These are phyloP conservation scores for Pythium monospermum DNA, from an alignment of 352 stramenopile species.

Conservation along the genomic window DNA sequence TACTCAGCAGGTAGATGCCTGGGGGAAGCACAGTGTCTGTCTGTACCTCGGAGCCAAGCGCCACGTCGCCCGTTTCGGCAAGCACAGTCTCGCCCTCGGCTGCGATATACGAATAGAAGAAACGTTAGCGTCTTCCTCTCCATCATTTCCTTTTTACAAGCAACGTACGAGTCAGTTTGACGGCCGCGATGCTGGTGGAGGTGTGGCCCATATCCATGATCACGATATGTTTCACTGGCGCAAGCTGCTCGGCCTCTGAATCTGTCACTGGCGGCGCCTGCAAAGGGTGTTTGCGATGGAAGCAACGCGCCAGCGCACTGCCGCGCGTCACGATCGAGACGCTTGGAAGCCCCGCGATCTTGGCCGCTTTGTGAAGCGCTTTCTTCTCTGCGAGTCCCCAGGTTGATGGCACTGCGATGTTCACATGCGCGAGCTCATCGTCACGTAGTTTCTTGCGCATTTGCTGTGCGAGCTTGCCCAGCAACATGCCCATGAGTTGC, in stretches of 20 bases:
- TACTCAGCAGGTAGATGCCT: no score
- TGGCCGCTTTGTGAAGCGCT: constrained; percentile 40
- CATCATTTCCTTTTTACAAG: no score
- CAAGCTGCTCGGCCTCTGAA: constrained; percentile 47
- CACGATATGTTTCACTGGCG: constrained; percentile 63
- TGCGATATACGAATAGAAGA: constrained; percentile 3
- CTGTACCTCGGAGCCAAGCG: constrained; percentile 52
- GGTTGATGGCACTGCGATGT: constrained; percentile 58
- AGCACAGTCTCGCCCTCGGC: constrained; percentile 50
- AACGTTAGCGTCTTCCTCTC: background rate
- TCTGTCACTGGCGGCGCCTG: background rate
- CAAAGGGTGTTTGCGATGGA: constrained; percentile 80
- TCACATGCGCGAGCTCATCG: constrained; percentile 41
- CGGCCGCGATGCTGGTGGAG: constrained; percentile 63
- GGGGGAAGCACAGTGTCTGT: background rate
- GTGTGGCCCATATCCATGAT: constrained; percentile 88
- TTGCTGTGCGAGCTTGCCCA: constrained; percentile 66
- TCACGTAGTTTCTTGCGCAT: constrained; percentile 52
- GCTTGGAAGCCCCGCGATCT: constrained; percentile 57
- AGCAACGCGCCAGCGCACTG: constrained; percentile 63
- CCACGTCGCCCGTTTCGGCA: constrained; percentile 43
- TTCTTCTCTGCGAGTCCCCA: constrained; percentile 50
- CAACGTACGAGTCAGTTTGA: constrained; percentile 51
- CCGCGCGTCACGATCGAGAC: constrained; percentile 50
- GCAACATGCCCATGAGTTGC: constrained; percentile 73